Evolutionary conservation across 352 stramenopile species (phyloP), one percentile per base, ranked within the genome.

Genomic region (Phytophthora europaea): DNA sequence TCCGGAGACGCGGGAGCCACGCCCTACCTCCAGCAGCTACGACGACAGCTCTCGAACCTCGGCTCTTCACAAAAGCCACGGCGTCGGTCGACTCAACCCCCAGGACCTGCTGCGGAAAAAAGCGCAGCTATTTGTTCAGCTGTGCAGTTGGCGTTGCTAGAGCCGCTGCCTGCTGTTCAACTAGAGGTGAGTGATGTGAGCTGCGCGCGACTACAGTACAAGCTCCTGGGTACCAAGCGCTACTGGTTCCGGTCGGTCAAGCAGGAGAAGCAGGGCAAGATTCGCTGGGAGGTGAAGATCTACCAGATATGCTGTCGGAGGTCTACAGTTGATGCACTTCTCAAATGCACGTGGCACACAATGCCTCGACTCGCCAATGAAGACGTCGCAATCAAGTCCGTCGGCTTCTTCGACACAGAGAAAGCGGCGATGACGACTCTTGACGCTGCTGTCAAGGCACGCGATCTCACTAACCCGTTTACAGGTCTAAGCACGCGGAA

Each of bases 171-270:
- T 51, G 61, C 72, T 22, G 34, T 22, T 43, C 65, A 73, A 2
- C 36, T 82, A 6, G 65, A 80, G 31, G 70, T 81, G 36, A 51
- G n/a, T 12, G 84, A 92, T n/a, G 65, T 84, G 58, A 94, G 80
- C 65, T 82, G 76, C n/a, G 76, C 78, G 2, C 73, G 81, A 36
- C 53, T 95, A 36, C 89, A 95, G 67, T 87, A 86, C 22, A 73
- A 73, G 20, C 60, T 94, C 5, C 61, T 94, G 0, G 89, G 89
- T 8, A 72, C 82, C 2, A 87, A 78, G 23, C 73, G 83, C 66
- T 95, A 94, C 67, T 94, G 89, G 87, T 89, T 82, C 48, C 73
- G 81, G 2, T 84, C 67, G 3, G 62, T 95, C 2, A 94, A 93
- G 52, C 87, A 90, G 64, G 85, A 94, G 47, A 88, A 88, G 36